Conservation (phyloP, 805 yeast genomes). For the Wickerhamiella dianesei region DNA sequence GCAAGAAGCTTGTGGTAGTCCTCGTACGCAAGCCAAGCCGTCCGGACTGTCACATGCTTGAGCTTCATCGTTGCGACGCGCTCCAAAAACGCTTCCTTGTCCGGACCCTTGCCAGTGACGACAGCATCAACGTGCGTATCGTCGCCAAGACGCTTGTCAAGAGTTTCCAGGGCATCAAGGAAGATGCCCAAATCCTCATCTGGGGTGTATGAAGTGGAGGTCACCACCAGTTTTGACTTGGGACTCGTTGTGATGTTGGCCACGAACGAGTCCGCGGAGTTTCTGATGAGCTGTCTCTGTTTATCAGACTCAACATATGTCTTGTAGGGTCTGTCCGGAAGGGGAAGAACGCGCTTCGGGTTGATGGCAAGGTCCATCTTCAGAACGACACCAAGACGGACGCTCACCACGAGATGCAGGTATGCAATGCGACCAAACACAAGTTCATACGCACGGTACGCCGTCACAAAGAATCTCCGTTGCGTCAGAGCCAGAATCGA, state of each 20-base stretch:
- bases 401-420: constrained; percentile 68
- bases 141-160: constrained; percentile 30
- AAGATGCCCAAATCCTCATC: constrained; percentile 77
- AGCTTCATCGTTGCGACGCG: constrained; percentile 34
- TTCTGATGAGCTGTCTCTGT: constrained; percentile 24
- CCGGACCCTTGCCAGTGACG: constrained; percentile 97
- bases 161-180: constrained; percentile 49
- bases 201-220: constrained; percentile 89
- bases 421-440: constrained; percentile 49
- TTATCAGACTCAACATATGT: constrained; percentile 39
- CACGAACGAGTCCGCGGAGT: constrained; percentile 26
- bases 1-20: constrained; percentile 69
- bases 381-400: constrained; percentile 53
- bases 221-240: constrained; percentile 57
- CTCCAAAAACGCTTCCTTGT: constrained; percentile 39
- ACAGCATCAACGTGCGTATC: constrained; percentile 43
- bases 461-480: constrained; percentile 24
- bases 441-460: constrained; percentile 51
- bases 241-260: constrained; percentile 27
- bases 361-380: constrained; percentile 40
- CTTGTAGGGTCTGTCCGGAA: constrained; percentile 75
- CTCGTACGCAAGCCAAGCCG: constrained; percentile 64
- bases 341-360: constrained; percentile 38
- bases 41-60: constrained; percentile 40
- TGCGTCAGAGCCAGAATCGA: constrained; percentile 57